A percentile compares a stretch with the other conserved stretches of the same genome.
phyloP scores from a whole-genome alignment of 208 protist species.

The Acanthamoeba quina region DNA sequence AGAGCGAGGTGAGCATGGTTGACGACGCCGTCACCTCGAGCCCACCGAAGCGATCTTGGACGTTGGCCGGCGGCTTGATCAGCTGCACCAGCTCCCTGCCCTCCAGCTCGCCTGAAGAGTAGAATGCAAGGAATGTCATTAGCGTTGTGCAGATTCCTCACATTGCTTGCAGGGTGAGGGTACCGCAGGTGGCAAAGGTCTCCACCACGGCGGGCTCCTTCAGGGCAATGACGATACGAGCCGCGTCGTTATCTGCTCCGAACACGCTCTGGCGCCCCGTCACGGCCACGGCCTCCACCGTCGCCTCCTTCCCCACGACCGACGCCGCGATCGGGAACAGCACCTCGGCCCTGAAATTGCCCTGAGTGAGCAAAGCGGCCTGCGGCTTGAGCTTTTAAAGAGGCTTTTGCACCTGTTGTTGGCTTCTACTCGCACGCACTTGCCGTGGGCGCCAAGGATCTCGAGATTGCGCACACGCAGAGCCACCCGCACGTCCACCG shows the following conservation, averaged over 20 bases:
- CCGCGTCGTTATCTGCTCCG: slow-evolving; percentile 52
- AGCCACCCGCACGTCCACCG: slow-evolving; percentile 33
- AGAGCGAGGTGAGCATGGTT: slow-evolving; percentile 54
- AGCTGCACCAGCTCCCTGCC: not conserved
- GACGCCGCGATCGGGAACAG: slow-evolving; percentile 12
- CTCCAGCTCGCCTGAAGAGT: not conserved
- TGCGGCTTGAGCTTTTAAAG: not conserved
- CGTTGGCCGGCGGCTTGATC: slow-evolving; percentile 57
- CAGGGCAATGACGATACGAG: slow-evolving; percentile 5
- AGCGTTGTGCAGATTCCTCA: not conserved
- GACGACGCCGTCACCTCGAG: slow-evolving; percentile 40
- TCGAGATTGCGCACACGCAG: slow-evolving; percentile 3
- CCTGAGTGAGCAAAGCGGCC: not conserved
- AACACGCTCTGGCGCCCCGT: not conserved
- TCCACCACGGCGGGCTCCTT: slow-evolving; percentile 54
- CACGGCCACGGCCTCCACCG: slow-evolving; percentile 36
- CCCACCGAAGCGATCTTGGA: slow-evolving; percentile 70
- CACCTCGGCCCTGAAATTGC: not conserved
- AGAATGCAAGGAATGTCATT: not conserved
- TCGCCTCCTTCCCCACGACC: not conserved
- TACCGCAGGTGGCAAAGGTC: slow-evolving; percentile 76
- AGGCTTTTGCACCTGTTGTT: slow-evolving; percentile 39
- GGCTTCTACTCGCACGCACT: slow-evolving; percentile 37
- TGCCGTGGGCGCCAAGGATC: slow-evolving; percentile 4
- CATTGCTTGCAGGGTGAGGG: not conserved